Evolutionary conservation across 2,329 filamentous ascomycete species (phyloP), one percentile per base, ranked within the genome.

Genomic region (Ophiostoma ulmi): DNA sequence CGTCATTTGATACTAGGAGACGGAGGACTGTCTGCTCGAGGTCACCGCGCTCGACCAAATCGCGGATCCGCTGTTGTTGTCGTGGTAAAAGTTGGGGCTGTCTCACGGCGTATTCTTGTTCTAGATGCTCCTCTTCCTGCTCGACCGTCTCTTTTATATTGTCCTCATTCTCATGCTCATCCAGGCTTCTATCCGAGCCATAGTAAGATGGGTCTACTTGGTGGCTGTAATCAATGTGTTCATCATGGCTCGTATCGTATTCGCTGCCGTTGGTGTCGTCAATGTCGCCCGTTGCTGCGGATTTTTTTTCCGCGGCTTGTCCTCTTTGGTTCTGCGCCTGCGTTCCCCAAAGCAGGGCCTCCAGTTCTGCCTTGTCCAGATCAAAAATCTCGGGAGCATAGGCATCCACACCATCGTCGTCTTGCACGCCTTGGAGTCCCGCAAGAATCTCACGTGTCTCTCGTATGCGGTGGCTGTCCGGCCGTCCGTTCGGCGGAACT

Each of bases 361-460:
- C 70, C 44, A 72, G 58, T 39, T 72, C 35, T 72, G 73, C 26
- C 73, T 31, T 6, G 39, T 58, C 66, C 26, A 75, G 71, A 36
- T 78, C 73, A 72, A 83, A 83, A 65, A 86, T 80, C 39, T 86
- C 84, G 2, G 80, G 80, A 1, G 83, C 81, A 73, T 83, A 85
- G 13, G 66, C 67, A 66, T 77, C 76, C 44, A 90, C 73, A 36
- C 35, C 55, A 14, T 79, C 77, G 13, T 83, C 81, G 1, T 80
- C 78, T 0, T 79, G 72, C 2, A 75, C 74, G 5, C 76, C 78
- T 65, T 81, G 80, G 5, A 87, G 74, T 0, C 82, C 80, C 0
- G 84, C 82, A 38, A 88, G 80, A 2, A 87, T 81, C 74, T 86
- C 84, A 8, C 83, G 80, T 10, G 81, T 81, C 74, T 86, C 84